These are phyloP conservation scores for Leishmania braziliensis DNA, from an alignment of 208 protist species.

Conservation along the genomic window DNA sequence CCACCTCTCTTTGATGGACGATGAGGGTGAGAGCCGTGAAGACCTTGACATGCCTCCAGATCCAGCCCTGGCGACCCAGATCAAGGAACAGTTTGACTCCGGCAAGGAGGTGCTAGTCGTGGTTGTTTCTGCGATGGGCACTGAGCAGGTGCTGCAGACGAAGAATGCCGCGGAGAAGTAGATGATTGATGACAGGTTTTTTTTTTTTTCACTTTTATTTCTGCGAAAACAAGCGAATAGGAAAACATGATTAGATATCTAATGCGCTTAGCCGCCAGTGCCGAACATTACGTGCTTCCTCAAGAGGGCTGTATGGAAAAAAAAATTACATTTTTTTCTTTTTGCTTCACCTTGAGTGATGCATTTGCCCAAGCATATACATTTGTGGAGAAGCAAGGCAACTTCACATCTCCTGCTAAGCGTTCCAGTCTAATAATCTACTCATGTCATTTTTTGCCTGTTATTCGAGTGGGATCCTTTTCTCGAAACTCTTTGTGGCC, in stretches of 20 bases:
- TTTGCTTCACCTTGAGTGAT: background rate
- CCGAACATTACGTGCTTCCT: background rate
- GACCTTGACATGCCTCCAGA: slow-evolving; percentile 96
- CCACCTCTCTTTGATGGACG: slow-evolving; percentile 92
- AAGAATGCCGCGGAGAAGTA: slow-evolving; percentile 92
- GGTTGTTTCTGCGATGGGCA: slow-evolving; percentile 95
- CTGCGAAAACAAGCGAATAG: background rate
- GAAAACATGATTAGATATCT: background rate
- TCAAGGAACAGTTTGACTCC: slow-evolving; percentile 92
- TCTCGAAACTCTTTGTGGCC: background rate
- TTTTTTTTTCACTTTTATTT: background rate
- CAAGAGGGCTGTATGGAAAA: background rate
- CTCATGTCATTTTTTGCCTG: background rate
- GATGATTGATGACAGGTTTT: background rate
- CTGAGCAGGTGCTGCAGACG: slow-evolving; percentile 93
- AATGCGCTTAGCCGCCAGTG: background rate
- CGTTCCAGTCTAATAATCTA: background rate
- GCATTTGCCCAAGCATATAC: background rate
- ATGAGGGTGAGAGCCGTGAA: slow-evolving; percentile 93
- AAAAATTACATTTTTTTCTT: background rate
- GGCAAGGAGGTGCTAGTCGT: slow-evolving; percentile 95
- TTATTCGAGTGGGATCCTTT: background rate
- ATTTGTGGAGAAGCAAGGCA: background rate
- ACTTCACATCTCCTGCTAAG: background rate
- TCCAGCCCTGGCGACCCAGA: slow-evolving; percentile 84